phyloP scores from a whole-genome alignment of 176 grass and related monocot genomes.

The Carex pumila region DNA sequence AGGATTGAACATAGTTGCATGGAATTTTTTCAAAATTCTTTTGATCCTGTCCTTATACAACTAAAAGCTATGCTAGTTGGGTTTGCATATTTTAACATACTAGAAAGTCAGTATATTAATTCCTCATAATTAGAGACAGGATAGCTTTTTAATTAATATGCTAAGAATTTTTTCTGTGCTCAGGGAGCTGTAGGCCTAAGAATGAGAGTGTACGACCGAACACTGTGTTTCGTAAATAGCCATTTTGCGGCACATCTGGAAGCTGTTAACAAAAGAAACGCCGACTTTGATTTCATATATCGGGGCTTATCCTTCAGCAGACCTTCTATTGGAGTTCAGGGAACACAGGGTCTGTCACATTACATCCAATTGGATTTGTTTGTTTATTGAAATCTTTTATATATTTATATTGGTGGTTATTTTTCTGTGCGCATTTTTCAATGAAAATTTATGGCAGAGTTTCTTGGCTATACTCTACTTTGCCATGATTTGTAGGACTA shows the following conservation, averaged over 20 bases:
- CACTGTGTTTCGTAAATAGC: constrained; percentile 92
- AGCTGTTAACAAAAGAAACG: constrained; percentile 82
- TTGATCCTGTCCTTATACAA: not conserved
- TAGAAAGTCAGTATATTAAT: not conserved
- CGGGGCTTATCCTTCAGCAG: constrained; percentile 86
- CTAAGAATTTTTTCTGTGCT: constrained; percentile 25
- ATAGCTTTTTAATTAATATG: not conserved
- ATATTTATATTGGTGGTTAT: not conserved
- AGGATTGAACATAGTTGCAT: not conserved
- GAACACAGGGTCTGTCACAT: constrained; percentile 56
- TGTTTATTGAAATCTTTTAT: not conserved
- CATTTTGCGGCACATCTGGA: constrained; percentile 99
- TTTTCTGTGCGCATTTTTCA: not conserved
- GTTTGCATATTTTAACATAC: not conserved
- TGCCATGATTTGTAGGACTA: not conserved
- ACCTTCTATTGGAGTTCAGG: constrained; percentile 56
- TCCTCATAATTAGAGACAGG: not conserved
- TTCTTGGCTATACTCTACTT: not conserved
- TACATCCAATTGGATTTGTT: not conserved
- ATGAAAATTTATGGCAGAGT: not conserved
- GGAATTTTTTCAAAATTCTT: not conserved
- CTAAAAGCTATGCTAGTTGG: not conserved
- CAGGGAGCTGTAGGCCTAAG: constrained; percentile 96
- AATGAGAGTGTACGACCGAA: constrained; percentile 90
- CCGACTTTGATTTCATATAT: constrained; percentile 92